Evolutionary conservation across 306 rosid genomes (phyloP).

Genomic region (Cucurbita maxima): DNA sequence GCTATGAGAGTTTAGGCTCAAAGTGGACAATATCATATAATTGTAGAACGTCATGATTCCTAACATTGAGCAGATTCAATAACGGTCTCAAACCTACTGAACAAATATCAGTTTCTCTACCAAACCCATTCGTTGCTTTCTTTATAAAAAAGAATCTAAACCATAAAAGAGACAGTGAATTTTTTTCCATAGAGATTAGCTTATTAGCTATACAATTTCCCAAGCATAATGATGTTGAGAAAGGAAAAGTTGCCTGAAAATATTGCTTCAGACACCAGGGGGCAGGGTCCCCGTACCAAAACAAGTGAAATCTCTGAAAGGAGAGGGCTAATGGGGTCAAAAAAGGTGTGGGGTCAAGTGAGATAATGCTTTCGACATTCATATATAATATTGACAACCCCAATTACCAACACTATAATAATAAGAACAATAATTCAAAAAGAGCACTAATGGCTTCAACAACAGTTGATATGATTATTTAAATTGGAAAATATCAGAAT

Average conservation of each 20-base stretch:
- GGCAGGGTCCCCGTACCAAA: not conserved
- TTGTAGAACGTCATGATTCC: too few species aligned
- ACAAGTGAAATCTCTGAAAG: conserved; percentile 6
- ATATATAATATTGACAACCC: conserved; percentile 4
- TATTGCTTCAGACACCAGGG: not conserved
- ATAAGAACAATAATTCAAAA: conserved; percentile 11
- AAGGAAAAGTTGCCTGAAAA: not conserved
- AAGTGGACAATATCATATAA: too few species aligned
- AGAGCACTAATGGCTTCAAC: not conserved
- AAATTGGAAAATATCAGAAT: not conserved
- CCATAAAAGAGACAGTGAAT: not conserved
- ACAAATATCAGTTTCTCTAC: not conserved
- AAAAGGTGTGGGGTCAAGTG: conserved; percentile 11
- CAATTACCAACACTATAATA: conserved; percentile 9
- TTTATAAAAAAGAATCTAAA: not conserved
- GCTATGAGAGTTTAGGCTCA: too few species aligned
- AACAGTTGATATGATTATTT: not conserved
- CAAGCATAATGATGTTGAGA: not conserved
- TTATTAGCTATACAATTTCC: not conserved
- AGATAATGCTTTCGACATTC: conserved; percentile 8
- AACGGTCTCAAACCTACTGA: not conserved
- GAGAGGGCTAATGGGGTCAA: not conserved
- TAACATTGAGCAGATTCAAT: conserved; percentile 9
- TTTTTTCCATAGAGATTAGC: not conserved
- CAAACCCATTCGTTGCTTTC: not conserved